These are phyloP conservation scores for Candida stauntonica DNA, from an alignment of 805 yeast species.

Conservation along the genomic window DNA sequence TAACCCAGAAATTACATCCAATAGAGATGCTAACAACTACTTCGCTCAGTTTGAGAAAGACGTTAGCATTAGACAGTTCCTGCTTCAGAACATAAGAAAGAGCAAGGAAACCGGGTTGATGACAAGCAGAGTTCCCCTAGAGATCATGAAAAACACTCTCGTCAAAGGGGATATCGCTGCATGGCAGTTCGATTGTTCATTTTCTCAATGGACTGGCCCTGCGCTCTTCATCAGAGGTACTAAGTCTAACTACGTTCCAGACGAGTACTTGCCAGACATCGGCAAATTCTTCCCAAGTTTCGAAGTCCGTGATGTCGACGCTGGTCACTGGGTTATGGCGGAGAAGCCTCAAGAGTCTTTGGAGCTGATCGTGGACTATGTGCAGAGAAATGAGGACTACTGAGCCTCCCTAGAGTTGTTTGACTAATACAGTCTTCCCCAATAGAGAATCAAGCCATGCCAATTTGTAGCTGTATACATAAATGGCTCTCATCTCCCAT, in stretches of 20 bases:
- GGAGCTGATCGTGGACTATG: constrained; percentile 54
- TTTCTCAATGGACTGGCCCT: constrained; percentile 62
- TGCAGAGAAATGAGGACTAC: constrained; percentile 40
- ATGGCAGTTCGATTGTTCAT: constrained; percentile 66
- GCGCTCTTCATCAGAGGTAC: constrained; percentile 77
- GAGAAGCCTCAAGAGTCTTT: constrained; percentile 82
- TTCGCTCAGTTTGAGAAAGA: constrained; percentile 60
- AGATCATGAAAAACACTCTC: constrained; percentile 59
- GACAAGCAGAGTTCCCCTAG: constrained; percentile 56
- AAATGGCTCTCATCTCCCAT: too few relatives aligned
- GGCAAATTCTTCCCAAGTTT: constrained; percentile 78
- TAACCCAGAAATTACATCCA: constrained; percentile 38
- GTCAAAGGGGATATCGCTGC: constrained; percentile 63
- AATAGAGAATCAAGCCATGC: neutral
- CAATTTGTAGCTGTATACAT: neutral
- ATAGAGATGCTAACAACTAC: constrained; percentile 64
- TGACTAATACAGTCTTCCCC: neutral
- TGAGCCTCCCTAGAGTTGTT: neutral
- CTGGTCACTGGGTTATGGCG: constrained; percentile 92
- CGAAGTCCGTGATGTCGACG: constrained; percentile 65
- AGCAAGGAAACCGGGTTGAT: constrained; percentile 32
- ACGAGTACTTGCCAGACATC: constrained; percentile 69
- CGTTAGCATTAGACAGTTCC: constrained; percentile 64
- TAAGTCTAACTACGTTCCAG: constrained; percentile 72
- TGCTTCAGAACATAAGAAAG: constrained; percentile 62